phyloP scores from a whole-genome alignment of 352 stramenopile species.

The Blastocystis sp. region DNA sequence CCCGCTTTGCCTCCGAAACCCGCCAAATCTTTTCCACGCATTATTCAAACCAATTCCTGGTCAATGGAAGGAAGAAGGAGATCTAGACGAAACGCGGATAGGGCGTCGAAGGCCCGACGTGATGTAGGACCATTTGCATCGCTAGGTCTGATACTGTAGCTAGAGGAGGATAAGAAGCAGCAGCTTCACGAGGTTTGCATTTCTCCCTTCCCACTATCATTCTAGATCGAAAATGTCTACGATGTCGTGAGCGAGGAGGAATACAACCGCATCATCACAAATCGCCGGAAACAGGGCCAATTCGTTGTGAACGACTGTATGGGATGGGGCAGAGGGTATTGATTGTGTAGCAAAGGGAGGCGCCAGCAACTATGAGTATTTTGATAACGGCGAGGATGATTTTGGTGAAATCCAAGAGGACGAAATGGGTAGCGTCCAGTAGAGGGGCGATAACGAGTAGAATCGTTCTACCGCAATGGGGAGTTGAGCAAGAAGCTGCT shows the following conservation, averaged over 20 bases:
- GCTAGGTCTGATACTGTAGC: constrained; percentile 40
- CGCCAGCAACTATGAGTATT: constrained; percentile 16
- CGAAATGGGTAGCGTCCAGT: neutral
- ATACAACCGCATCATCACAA: neutral
- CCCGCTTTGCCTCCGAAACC: neutral
- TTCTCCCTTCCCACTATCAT: neutral
- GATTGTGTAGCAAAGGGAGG: neutral
- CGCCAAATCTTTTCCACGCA: neutral
- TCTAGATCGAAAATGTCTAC: constrained; percentile 65
- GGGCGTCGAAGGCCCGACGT: constrained; percentile 30
- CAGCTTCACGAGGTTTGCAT: constrained; percentile 9
- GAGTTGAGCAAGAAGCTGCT: constrained; percentile 47
- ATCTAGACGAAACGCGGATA: constrained; percentile 59
- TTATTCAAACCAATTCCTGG: neutral
- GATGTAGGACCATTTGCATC: constrained; percentile 3
- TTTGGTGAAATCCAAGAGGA: constrained; percentile 24
- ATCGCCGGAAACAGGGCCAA: constrained; percentile 39
- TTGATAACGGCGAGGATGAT: constrained; percentile 65
- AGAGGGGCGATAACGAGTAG: neutral
- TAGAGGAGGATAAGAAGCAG: constrained; percentile 66
- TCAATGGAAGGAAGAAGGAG: constrained; percentile 53
- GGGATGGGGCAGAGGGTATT: neutral
- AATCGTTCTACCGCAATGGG: constrained; percentile 35
- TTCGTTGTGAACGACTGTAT: constrained; percentile 59
- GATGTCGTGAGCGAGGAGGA: constrained; percentile 12